Evolutionary conservation across 371 early-diverging fungal species (phyloP), one percentile per base, ranked within the genome.

Genomic region (Neoconidiobolus thromboides): DNA sequence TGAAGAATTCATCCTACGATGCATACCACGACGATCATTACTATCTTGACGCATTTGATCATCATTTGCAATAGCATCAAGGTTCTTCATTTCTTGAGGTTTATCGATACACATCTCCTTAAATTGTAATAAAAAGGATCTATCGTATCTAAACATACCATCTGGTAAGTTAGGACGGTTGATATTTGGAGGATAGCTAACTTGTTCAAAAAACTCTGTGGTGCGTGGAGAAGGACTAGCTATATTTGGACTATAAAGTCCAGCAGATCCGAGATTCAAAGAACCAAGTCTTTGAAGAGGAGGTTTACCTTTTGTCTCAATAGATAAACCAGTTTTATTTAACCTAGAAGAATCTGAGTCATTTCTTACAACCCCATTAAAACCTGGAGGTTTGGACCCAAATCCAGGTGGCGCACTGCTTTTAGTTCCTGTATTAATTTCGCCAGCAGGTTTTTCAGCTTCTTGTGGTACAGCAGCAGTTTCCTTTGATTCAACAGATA

Each of bases 51-150:
- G 67, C 7, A 69, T 55, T 41, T 65, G 60, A 14, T 79, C 79
- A 36, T 82, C 81, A 6, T 69, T 67, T 61, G 73, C 78, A 60
- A 85, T 73, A 44, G 75, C 77, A 42, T 84, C 79, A 60, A 81
- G 76, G 44, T 78, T 75, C 26, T 80, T 76, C 36, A 91, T 71
- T 43, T 82, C 80, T 6, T 73, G 72, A 7, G 87, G 86, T 52
- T 77, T 71, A 41, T 79, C 78, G 42, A 68, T 71, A 69, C 87
- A 81, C 46, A 82, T 69, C 6, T 71, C 69, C 67, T 73, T 73
- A 72, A 91, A 91, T 61, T 79, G 80, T 71, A 85, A 70, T 71
- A 95, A 76, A 69, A 92, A 95, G 56, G 73, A 79, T 59, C 76
- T 74, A 38, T 76, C 75, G 63, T 86, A 86, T 61, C 75, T 68